Conservation (phyloP, 257 asterid genomes). For the Petunia axillaris region DNA sequence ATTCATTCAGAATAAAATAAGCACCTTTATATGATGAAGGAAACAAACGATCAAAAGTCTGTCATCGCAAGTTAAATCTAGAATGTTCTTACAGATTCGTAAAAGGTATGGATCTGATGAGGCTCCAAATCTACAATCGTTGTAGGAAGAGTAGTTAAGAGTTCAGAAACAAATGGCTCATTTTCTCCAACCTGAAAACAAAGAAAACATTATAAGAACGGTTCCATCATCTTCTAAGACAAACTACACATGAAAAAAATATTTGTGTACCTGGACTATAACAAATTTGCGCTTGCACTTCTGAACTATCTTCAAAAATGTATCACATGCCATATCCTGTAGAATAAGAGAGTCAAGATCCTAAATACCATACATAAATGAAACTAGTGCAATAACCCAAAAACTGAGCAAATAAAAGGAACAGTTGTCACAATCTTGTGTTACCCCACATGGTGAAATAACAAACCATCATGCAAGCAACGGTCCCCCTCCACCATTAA, state of each 20-base stretch:
- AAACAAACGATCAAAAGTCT: background rate
- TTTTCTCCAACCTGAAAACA: slow-evolving; percentile 84
- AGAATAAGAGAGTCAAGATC: slow-evolving; percentile 26
- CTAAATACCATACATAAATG: background rate
- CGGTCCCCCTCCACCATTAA: background rate
- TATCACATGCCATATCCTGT: slow-evolving; percentile 99
- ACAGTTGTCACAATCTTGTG: background rate
- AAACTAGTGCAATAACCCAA: too few relatives aligned
- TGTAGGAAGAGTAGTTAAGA: slow-evolving; percentile 77
- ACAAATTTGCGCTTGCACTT: slow-evolving; percentile 99
- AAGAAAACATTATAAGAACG: background rate
- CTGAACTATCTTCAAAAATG: slow-evolving; percentile 97
- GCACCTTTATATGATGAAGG: background rate
- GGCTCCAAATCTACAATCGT: slow-evolving; percentile 93
- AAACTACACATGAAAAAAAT: background rate
- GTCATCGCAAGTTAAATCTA: background rate
- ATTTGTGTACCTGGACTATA: slow-evolving; percentile 60
- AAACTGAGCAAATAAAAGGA: background rate
- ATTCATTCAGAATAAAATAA: background rate
- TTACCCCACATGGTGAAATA: too few relatives aligned
- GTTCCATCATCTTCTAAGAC: background rate
- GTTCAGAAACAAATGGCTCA: slow-evolving; percentile 98
- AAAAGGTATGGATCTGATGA: slow-evolving; percentile 94
- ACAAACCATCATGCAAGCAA: background rate
- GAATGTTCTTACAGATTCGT: slow-evolving; percentile 77